These are phyloP conservation scores for Coleophoma crateriformis DNA, from an alignment of 2,329 filamentous ascomycete species.

Conservation along the genomic window DNA sequence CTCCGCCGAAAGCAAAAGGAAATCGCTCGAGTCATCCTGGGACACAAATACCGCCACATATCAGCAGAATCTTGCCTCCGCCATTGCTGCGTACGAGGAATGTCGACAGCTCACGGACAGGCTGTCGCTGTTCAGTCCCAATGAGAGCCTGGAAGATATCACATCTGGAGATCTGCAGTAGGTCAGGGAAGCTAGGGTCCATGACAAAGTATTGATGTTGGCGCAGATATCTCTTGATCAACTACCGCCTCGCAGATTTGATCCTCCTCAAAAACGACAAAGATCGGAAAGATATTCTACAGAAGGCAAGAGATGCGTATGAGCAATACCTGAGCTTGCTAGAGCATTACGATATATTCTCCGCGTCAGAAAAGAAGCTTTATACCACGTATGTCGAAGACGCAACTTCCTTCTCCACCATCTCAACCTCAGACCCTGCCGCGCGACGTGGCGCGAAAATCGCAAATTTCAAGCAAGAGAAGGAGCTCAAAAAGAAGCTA, in stretches of 20 bases:
- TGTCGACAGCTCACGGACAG: slow-evolving; percentile 64
- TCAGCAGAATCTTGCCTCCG: slow-evolving; percentile 59
- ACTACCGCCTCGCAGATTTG: slow-evolving; percentile 76
- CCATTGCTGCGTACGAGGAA: slow-evolving; percentile 67
- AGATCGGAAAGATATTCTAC: slow-evolving; percentile 59
- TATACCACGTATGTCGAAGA: slow-evolving; percentile 70
- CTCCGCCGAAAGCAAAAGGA: slow-evolving; percentile 48
- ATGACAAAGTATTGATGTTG: slow-evolving; percentile 9
- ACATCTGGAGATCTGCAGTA: slow-evolving; percentile 78
- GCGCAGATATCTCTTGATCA: slow-evolving; percentile 65
- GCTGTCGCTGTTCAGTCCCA: slow-evolving; percentile 81
- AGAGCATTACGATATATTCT: slow-evolving; percentile 73
- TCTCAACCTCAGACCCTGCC: slow-evolving; percentile 58
- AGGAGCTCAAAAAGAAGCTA: slow-evolving; percentile 77
- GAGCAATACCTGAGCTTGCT: slow-evolving; percentile 72
- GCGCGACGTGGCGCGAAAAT: slow-evolving; percentile 80
- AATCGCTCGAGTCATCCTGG: slow-evolving; percentile 54
- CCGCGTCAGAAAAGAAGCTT: slow-evolving; percentile 57
- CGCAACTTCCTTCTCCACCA: slow-evolving; percentile 66
- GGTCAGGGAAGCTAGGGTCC: slow-evolving; percentile 8
- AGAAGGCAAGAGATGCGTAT: slow-evolving; percentile 62
- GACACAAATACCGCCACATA: slow-evolving; percentile 62
- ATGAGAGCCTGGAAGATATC: slow-evolving; percentile 84
- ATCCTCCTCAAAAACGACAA: slow-evolving; percentile 58
- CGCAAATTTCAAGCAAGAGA: slow-evolving; percentile 76